Conservation (phyloP, 148 eudicot species). For the Rhododendron vialii region DNA sequence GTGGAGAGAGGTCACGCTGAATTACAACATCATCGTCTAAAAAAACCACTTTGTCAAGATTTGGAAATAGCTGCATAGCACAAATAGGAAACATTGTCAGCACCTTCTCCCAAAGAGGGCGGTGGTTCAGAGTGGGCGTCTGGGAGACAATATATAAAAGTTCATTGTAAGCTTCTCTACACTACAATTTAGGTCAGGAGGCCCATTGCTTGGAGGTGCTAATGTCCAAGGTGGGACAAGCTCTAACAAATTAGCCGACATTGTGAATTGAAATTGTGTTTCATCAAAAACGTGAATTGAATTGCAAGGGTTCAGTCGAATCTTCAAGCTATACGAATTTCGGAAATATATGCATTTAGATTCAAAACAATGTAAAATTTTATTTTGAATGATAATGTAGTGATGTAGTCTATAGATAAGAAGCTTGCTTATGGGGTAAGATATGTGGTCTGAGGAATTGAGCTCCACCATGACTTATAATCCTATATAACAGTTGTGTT, state of each 20-base stretch:
- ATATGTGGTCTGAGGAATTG: background rate
- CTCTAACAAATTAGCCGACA: background rate
- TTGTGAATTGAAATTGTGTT: background rate
- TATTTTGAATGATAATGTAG: background rate
- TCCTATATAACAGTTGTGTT: background rate
- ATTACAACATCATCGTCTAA: slow-evolving; percentile 93
- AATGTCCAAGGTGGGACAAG: background rate
- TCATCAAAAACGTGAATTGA: background rate
- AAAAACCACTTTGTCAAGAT: slow-evolving; percentile 89
- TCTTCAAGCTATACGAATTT: background rate
- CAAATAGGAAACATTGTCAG: slow-evolving; percentile 17
- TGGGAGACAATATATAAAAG: background rate
- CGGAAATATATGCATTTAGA: background rate
- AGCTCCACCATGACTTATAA: background rate
- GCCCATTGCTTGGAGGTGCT: background rate
- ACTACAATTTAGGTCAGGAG: background rate
- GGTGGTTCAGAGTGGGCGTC: background rate
- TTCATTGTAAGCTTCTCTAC: background rate
- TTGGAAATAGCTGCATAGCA: slow-evolving; percentile 76
- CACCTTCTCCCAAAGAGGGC: background rate
- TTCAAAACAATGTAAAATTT: background rate
- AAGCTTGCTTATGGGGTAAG: background rate
- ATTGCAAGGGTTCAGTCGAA: background rate
- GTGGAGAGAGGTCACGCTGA: slow-evolving; percentile 89
- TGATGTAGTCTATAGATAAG: background rate